These are phyloP conservation scores for Rhodosporidiobolus odoratus DNA, from an alignment of 768 basidiomycete genomes.

Conservation along the genomic window DNA sequence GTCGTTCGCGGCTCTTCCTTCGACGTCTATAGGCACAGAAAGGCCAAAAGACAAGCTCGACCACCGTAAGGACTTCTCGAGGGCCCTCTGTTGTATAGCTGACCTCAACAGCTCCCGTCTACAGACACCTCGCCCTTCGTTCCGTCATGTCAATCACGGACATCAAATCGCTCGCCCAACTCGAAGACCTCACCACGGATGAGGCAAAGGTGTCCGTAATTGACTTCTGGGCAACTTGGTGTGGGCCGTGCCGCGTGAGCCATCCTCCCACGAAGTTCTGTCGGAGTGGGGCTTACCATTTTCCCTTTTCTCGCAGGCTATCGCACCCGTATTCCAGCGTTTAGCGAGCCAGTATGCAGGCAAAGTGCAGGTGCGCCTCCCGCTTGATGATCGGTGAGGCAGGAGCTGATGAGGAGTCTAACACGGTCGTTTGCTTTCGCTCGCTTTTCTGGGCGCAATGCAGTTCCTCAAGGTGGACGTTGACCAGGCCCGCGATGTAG, in stretches of 20 bases:
- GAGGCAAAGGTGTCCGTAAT: constrained; percentile 10
- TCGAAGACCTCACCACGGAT: constrained; percentile 10
- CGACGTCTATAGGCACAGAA: too few species aligned
- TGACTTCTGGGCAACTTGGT: constrained; percentile 37
- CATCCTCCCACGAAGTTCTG: too few species aligned
- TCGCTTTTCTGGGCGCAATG: neutral
- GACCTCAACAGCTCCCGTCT: too few species aligned
- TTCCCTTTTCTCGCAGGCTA: constrained; percentile 5
- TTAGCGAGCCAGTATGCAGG: constrained; percentile 58
- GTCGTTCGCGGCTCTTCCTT: too few species aligned
- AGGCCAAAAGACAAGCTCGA: too few species aligned
- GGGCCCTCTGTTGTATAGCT: too few species aligned
- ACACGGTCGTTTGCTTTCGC: neutral
- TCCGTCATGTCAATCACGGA: constrained; percentile 18
- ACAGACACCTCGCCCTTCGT: too few species aligned
- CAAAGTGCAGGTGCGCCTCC: constrained; percentile 47
- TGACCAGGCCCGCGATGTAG: constrained; percentile 66
- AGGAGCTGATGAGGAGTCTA: too few species aligned
- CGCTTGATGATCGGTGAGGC: neutral
- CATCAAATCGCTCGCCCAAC: constrained; percentile 4
- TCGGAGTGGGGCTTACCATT: too few species aligned
- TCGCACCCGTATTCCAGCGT: constrained; percentile 36
- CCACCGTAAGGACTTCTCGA: too few species aligned
- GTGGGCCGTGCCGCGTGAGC: constrained; percentile 38
- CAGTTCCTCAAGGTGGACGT: constrained; percentile 64